Evolutionary conservation across 306 rosid species (phyloP).

Genomic region (Quercus wislizeni): DNA sequence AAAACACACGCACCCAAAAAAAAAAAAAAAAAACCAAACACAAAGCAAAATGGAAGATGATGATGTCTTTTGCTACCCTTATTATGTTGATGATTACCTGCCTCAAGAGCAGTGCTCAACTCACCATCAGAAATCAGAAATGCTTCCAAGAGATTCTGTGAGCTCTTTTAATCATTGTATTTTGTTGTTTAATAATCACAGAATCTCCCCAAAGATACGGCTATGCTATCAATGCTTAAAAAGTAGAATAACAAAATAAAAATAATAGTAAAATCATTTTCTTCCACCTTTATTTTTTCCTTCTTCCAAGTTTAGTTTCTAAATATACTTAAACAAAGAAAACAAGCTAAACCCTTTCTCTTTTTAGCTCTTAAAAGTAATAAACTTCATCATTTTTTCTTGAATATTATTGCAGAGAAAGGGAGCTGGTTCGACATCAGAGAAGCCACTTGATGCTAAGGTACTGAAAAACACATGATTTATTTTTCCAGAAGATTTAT

Average conservation of each 20-base stretch:
- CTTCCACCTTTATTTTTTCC: background rate
- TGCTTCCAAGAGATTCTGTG: slow-evolving; percentile 44
- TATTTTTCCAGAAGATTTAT: background rate
- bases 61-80: slow-evolving; percentile 57
- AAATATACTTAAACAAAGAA: background rate
- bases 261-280: slow-evolving; percentile 6
- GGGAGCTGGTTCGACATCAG: slow-evolving; percentile 74
- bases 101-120: slow-evolving; percentile 32
- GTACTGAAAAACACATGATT: slow-evolving; percentile 28
- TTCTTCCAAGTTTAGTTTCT: background rate
- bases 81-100: slow-evolving; percentile 42
- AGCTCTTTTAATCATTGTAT: slow-evolving; percentile 25
- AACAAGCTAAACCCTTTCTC: background rate
- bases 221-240: slow-evolving; percentile 20
- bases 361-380: background rate
- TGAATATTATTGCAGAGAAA: slow-evolving; percentile 65
- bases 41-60: slow-evolving; percentile 34
- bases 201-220: slow-evolving; percentile 13
- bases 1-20: background rate
- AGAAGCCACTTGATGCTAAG: slow-evolving; percentile 86
- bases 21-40: too few relatives aligned
- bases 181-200: background rate
- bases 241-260: background rate
- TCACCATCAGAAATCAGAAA: slow-evolving; percentile 34
- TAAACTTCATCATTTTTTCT: background rate